Conservation (phyloP, 805 yeast genomes). For the Jamesozyma gamospora region DNA sequence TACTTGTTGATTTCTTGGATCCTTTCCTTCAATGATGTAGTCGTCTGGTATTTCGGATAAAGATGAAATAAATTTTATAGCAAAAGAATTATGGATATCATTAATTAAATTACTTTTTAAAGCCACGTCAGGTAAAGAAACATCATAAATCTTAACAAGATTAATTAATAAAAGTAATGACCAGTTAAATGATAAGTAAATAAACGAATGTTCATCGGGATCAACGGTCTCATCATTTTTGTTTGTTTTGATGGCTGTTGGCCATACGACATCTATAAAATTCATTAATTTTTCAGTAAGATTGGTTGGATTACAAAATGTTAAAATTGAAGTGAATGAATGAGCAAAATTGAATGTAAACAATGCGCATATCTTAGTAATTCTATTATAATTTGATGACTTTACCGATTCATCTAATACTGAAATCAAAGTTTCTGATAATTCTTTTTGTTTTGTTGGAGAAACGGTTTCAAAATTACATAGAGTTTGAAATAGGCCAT, state of each 20-base stretch:
- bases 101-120: conserved; percentile 14
- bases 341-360: conserved; percentile 35
- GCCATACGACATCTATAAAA: conserved; percentile 41
- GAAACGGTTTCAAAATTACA: conserved; percentile 37
- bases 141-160: conserved; percentile 32
- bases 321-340: conserved; percentile 35
- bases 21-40: conserved; percentile 19
- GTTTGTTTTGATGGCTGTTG: conserved; percentile 7
- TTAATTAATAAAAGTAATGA: conserved; percentile 39
- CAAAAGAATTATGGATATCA: conserved; percentile 22
- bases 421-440: conserved; percentile 30
- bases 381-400: conserved; percentile 33
- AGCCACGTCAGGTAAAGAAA: conserved; percentile 23
- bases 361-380: conserved; percentile 44
- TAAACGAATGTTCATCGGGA: conserved; percentile 33
- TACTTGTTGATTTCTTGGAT: conserved; percentile 18
- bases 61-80: conserved; percentile 22
- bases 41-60: conserved; percentile 18
- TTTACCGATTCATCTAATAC: conserved; percentile 31
- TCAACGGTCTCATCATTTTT: conserved; percentile 17
- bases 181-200: conserved; percentile 64
- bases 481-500: conserved; percentile 44
- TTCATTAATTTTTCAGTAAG: conserved; percentile 38
- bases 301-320: conserved; percentile 36
- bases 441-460: conserved; percentile 37